phyloP scores from a whole-genome alignment of 225 moss, liverwort and hornwort genomes.

The Anthoceros angustus region DNA sequence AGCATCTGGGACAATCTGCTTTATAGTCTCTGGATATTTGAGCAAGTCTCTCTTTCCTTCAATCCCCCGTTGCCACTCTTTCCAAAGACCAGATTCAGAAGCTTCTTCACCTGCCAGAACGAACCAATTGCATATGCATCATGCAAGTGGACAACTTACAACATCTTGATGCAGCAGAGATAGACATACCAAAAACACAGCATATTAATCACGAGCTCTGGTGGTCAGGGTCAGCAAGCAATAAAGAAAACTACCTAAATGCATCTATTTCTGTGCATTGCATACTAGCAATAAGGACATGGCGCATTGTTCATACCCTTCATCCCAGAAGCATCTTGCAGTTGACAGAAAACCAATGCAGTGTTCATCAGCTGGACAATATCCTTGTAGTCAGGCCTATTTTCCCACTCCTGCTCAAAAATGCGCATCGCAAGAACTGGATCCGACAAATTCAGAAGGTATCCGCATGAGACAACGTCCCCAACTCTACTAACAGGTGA shows the following conservation, averaged over 20 bases:
- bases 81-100: slow-evolving; percentile 29
- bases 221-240: neutral
- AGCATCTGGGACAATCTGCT: slow-evolving; percentile 42
- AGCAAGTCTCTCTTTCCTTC: slow-evolving; percentile 32
- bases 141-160: neutral
- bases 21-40: slow-evolving; percentile 42
- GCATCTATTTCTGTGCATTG: slow-evolving; percentile 33
- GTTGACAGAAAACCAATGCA: slow-evolving; percentile 40
- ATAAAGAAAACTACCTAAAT: neutral
- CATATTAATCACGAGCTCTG: too few species aligned
- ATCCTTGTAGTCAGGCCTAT: too few species aligned
- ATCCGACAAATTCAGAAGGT: too few species aligned
- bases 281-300: neutral
- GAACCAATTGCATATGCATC: neutral
- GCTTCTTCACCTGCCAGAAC: slow-evolving; percentile 11
- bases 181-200: too few species aligned
- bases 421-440: too few species aligned
- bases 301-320: slow-evolving; percentile 16
- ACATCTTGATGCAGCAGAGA: neutral
- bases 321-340: slow-evolving; percentile 34
- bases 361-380: slow-evolving; percentile 42
- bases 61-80: slow-evolving; percentile 31
- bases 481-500: too few species aligned
- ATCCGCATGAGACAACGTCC: too few species aligned
- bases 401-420: too few species aligned